These are phyloP conservation scores for Candida insectalens DNA, from an alignment of 805 yeast species.

Conservation along the genomic window DNA sequence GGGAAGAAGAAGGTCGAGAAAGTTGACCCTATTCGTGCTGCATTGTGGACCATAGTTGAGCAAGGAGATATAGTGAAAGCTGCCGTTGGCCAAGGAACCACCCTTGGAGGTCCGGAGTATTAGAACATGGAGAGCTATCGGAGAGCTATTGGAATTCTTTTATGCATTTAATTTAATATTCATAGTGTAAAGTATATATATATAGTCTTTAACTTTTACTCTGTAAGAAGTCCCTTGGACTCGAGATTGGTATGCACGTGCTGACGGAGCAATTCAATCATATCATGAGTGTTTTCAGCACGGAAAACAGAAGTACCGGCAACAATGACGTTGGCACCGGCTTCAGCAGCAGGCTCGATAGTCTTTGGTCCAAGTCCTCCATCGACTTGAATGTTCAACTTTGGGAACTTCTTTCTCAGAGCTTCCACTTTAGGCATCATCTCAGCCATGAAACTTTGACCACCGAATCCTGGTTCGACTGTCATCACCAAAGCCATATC, in stretches of 20 bases:
- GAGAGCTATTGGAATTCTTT: no score
- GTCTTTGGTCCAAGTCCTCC: slow-evolving; percentile 91
- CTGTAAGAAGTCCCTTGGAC: slow-evolving; percentile 6
- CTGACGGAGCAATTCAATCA: slow-evolving; percentile 58
- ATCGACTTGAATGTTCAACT: slow-evolving; percentile 87
- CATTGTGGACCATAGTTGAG: slow-evolving; percentile 65
- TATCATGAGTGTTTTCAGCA: slow-evolving; percentile 69
- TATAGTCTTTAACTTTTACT: no score
- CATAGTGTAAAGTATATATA: no score
- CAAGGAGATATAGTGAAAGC: slow-evolving; percentile 37
- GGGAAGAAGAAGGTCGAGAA: slow-evolving; percentile 10
- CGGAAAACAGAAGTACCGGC: slow-evolving; percentile 94
- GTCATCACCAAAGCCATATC: slow-evolving; percentile 98
- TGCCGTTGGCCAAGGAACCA: slow-evolving; percentile 64
- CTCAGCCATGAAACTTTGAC: slow-evolving; percentile 88
- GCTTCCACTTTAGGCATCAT: slow-evolving; percentile 94
- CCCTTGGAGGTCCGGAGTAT: slow-evolving; percentile 34
- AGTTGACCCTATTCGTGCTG: slow-evolving; percentile 47
- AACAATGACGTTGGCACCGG: slow-evolving; percentile 97
- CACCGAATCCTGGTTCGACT: slow-evolving; percentile 98
- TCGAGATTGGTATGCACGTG: slow-evolving; percentile 45
- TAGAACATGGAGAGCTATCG: not conserved
- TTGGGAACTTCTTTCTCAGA: slow-evolving; percentile 65
- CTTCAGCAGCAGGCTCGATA: slow-evolving; percentile 79
- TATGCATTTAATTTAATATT: no score